Conservation (phyloP, 176 grass and related monocot genomes). For the Musa acuminata region DNA sequence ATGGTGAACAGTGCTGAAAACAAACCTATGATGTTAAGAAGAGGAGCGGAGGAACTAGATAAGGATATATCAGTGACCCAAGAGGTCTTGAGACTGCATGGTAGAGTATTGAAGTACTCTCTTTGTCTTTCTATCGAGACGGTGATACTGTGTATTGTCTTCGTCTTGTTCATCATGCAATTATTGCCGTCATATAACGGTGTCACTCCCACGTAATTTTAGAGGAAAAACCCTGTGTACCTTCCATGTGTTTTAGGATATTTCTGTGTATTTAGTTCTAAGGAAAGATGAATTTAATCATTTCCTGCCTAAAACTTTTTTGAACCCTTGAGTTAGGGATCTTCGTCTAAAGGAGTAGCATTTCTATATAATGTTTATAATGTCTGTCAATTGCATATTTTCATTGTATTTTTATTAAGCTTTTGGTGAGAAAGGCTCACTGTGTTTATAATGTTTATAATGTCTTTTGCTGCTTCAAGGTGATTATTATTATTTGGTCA, state of each 20-base stretch:
- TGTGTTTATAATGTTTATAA: too few relatives aligned
- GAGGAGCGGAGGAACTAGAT: conserved; percentile 40
- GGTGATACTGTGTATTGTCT: conserved; percentile 37
- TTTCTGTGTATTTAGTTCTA: not conserved
- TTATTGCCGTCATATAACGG: conserved; percentile 31
- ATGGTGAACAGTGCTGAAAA: conserved; percentile 32
- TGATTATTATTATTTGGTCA: too few relatives aligned
- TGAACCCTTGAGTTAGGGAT: not conserved
- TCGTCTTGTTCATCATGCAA: conserved; percentile 41
- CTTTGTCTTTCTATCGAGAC: conserved; percentile 53
- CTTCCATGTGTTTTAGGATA: not conserved
- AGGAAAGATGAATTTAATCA: not conserved
- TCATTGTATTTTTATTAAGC: too few relatives aligned
- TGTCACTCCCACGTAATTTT: conserved; percentile 54
- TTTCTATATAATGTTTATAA: too few relatives aligned
- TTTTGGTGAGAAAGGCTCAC: too few relatives aligned
- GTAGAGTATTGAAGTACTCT: conserved; percentile 35
- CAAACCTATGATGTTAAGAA: conserved; percentile 25
- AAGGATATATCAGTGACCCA: conserved; percentile 24
- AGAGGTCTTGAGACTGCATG: conserved; percentile 49
- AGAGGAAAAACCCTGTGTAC: not conserved
- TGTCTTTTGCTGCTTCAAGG: too few relatives aligned
- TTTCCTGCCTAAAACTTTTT: not conserved
- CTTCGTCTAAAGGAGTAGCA: too few relatives aligned
- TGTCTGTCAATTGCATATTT: too few relatives aligned